Evolutionary conservation across 2,329 filamentous ascomycete species (phyloP), one percentile per base, ranked within the genome.

Genomic region (Sordariomycetes sp.): DNA sequence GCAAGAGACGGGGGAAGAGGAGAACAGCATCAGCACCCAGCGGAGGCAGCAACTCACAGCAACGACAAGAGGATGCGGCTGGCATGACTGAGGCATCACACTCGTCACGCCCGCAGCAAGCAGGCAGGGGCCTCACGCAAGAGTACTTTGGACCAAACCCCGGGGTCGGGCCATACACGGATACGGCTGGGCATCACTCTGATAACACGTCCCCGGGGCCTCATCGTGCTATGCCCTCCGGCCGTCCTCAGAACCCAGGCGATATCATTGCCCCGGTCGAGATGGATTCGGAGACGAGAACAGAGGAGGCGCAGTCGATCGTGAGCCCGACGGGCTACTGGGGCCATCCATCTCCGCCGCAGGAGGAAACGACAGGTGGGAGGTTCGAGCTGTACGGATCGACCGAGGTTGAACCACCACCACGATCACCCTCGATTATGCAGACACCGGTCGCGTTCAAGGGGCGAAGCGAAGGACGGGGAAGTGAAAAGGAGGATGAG

Each of bases 191-290:
- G 9, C 15, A 32, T 11, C 21, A 32, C 6, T 15, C 24, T 8
- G 44, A 42, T 25, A 47, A 43, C 16, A 50, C 53, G 21, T 55
- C 51, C 37, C 55, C 57, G 4, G 20, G 20, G 11, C 44, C 40
- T n/a, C 42, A 42, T n/a, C 51, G 57, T 21, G 61, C 61, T 1
- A 65, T 70, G 16, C 62, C 65, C 3, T 34, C 58, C 16, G 48
- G 50, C 29, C n/a, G n/a, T n/a, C 68, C 72, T 7, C 54, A 69
- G 10, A 55, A 53, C 11, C 70, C 70, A 4, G 59, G 56, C 8
- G 68, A 74, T 43, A 70, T 73, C 26, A 50, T 59, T 1, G 57
- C 55, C 15, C 63, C 72, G 4, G 69, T 76, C 4, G 73, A 78
- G 56, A 70, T 78, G 10, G 70, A 65, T 39, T 63, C 64, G 30